phyloP scores from a whole-genome alignment of 75 land plant genomes.

The Pinus taeda region DNA sequence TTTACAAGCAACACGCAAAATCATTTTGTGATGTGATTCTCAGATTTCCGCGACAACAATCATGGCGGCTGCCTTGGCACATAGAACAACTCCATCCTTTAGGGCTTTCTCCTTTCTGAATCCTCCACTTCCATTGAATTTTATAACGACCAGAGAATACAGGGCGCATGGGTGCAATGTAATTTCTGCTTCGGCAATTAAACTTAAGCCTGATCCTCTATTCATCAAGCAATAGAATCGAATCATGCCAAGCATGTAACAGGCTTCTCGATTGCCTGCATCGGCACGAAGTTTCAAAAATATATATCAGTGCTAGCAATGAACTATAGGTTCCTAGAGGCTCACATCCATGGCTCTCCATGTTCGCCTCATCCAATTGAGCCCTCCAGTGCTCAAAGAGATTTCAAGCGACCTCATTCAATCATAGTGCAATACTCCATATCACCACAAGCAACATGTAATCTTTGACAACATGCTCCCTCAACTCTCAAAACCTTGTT shows the following conservation, averaged over 20 bases:
- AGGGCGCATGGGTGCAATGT: slow-evolving; percentile 20
- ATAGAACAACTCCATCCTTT: slow-evolving; percentile 26
- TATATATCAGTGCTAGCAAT: too few relatives aligned
- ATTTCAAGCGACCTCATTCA: too few relatives aligned
- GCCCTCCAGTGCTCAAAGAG: too few relatives aligned
- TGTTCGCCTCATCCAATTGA: too few relatives aligned
- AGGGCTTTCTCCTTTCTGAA: slow-evolving; percentile 28
- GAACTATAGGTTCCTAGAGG: too few relatives aligned
- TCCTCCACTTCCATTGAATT: slow-evolving; percentile 39
- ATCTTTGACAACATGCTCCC: too few relatives aligned
- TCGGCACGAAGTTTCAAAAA: slow-evolving; percentile 26
- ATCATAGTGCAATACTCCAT: too few relatives aligned
- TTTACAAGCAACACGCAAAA: slow-evolving; percentile 10
- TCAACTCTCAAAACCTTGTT: too few relatives aligned
- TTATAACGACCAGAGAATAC: slow-evolving; percentile 30
- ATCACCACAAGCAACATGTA: too few relatives aligned
- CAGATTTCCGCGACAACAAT: slow-evolving; percentile 17
- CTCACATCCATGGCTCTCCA: too few relatives aligned
- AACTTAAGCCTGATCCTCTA: slow-evolving; percentile 16
- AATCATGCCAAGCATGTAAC: slow-evolving; percentile 31
- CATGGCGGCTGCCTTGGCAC: slow-evolving; percentile 15
- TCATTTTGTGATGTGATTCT: slow-evolving; percentile 9
- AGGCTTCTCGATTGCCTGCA: slow-evolving; percentile 19
- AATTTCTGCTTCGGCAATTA: slow-evolving; percentile 24
- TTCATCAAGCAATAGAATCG: slow-evolving; percentile 35